Evolutionary conservation across 2,329 filamentous ascomycete species (phyloP), one percentile per base, ranked within the genome.

Genomic region (Diplodia seriata): DNA sequence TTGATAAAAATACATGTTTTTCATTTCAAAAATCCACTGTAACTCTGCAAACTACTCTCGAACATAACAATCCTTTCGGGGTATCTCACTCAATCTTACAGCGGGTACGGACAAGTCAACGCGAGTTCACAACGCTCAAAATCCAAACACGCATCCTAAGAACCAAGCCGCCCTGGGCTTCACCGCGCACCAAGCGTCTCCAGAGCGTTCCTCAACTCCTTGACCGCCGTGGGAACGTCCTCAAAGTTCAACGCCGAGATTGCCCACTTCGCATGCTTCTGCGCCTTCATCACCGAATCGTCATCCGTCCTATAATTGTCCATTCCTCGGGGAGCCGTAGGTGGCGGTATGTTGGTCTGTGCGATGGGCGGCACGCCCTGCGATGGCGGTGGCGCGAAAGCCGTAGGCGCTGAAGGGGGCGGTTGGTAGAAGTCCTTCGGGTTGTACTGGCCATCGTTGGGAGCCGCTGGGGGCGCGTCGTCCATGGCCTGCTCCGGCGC

Each of bases 181-280:
- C 71, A 90, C 47, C 81, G 81, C 14, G 88, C 90, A 2, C 92
- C 92, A 59, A 97, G 80, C 20, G 84, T 81, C 67, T 86, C 83
- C 70, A 99, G 80, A 3, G 95, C 95, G 69, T 87, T 88, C 64
- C 87, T 87, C 70, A 99, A 78, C 76, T 99, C 94, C 74, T 90
- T 89, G 4, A 98, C 89, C 0, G 95, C 95, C 0, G 95, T 99
- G 1, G 90, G 85, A 1, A 97, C 91, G 77, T 99, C 95, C 73
- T 99, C 95, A 79, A 99, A 99, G 74, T 97, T 97, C 57, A 99
- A 81, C 0, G 95, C 95, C 12, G 94, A 97, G 51, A 98, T 97
- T 0, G 95, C 95, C 92, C 93, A 99, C 74, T 93, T 93, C 2
- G 94, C 94, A 81, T 98, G 95, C 77, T 98, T 99, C 78, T 97